Evolutionary conservation across 2,329 filamentous ascomycete species (phyloP).

Genomic region (Claviceps humidiphila): DNA sequence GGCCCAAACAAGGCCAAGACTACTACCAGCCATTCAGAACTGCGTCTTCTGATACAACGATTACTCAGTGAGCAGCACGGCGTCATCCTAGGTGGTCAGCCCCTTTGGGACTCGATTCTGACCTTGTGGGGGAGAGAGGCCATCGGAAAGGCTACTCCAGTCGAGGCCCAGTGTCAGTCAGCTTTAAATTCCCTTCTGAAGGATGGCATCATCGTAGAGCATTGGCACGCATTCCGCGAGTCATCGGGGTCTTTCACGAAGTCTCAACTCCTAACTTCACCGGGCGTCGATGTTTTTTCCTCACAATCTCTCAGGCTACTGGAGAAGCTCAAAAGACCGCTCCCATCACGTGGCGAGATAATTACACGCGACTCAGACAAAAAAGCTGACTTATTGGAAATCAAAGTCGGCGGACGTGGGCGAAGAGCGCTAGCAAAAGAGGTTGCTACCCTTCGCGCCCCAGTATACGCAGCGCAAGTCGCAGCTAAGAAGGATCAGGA

Average conservation of each 20-base stretch:
- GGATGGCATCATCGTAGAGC: constrained; percentile 22
- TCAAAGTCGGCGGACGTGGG: constrained; percentile 20
- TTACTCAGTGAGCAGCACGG: constrained; percentile 23
- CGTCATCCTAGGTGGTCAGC: constrained; percentile 36
- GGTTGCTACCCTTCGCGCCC: constrained; percentile 36
- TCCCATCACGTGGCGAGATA: constrained; percentile 9
- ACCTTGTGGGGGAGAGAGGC: constrained; percentile 31
- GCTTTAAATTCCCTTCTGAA: constrained; percentile 26
- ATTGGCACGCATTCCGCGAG: constrained; percentile 31
- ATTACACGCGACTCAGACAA: background rate
- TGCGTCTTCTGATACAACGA: constrained; percentile 14
- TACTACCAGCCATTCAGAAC: background rate
- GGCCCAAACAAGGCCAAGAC: background rate
- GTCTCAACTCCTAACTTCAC: constrained; percentile 30
- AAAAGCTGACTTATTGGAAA: background rate
- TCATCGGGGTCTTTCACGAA: constrained; percentile 28
- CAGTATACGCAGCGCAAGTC: constrained; percentile 32
- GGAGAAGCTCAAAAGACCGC: constrained; percentile 31
- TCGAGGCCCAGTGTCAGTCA: constrained; percentile 24
- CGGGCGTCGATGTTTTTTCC: constrained; percentile 27
- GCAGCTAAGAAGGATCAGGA: constrained; percentile 19
- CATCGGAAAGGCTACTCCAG: constrained; percentile 25
- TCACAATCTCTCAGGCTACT: constrained; percentile 29
- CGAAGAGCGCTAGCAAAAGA: constrained; percentile 23
- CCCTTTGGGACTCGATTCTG: constrained; percentile 34